Conservation (phyloP, 2,329 filamentous ascomycete genomes). For the Aspergillus ruber region DNA sequence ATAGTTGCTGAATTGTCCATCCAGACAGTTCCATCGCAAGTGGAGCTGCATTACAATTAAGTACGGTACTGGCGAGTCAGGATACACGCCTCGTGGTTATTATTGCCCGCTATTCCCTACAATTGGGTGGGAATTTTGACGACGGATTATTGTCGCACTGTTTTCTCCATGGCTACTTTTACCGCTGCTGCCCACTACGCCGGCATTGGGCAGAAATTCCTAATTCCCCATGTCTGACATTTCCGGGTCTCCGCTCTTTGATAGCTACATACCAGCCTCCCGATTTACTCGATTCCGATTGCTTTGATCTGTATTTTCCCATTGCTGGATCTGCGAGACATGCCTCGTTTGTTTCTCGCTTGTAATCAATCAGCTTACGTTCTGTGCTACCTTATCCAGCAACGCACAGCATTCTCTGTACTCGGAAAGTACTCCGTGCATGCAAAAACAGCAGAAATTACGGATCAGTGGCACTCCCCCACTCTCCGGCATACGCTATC, state of each 20-base stretch:
- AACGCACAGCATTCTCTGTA: not conserved
- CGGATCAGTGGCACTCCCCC: conserved; percentile 22
- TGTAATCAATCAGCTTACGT: not conserved
- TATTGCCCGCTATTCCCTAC: too few relatives aligned
- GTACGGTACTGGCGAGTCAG: too few relatives aligned
- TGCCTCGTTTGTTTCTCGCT: not conserved
- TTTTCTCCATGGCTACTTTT: not conserved
- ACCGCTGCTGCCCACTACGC: conserved; percentile 11
- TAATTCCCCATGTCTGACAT: conserved; percentile 4
- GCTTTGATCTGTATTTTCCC: not conserved
- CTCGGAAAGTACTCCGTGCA: conserved; percentile 1
- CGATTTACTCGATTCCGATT: not conserved
- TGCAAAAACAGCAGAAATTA: conserved; percentile 10
- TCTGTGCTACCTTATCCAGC: not conserved
- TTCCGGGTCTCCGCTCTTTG: not conserved
- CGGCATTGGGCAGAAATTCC: conserved; percentile 24
- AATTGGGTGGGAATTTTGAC: too few relatives aligned
- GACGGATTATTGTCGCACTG: not conserved
- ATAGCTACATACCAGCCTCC: conserved; percentile 8
- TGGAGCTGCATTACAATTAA: not conserved
- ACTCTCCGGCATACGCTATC: conserved; percentile 3
- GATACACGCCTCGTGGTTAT: too few relatives aligned
- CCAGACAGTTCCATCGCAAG: not conserved
- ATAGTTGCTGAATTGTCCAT: conserved; percentile 4
- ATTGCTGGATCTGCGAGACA: conserved; percentile 4